Conservation (phyloP, 2,329 filamentous ascomycete genomes). For the Zasmidium cellare region DNA sequence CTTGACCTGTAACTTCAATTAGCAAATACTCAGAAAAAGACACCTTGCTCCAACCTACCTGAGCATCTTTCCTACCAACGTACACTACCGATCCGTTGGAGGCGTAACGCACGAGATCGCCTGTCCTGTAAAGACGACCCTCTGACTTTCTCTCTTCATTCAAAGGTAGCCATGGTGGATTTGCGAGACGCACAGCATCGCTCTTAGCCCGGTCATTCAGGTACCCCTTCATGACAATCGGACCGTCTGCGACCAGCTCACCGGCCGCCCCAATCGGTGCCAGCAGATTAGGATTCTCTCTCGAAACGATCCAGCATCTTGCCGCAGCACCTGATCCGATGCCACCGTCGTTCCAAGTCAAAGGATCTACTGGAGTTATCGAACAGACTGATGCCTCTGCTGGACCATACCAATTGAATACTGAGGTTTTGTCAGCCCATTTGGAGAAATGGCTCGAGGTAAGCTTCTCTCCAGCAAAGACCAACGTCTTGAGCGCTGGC, state of each 20-base stretch:
- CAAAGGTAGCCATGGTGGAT: not conserved
- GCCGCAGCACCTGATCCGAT: slow-evolving; percentile 20
- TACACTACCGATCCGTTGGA: slow-evolving; percentile 55
- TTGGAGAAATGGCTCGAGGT: not conserved
- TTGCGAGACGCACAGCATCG: not conserved
- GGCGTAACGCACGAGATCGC: slow-evolving; percentile 59
- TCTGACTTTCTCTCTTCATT: not conserved
- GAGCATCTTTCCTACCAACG: slow-evolving; percentile 67
- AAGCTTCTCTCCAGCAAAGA: slow-evolving; percentile 12
- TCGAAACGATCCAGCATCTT: slow-evolving; percentile 33
- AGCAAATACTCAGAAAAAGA: no score
- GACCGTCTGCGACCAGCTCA: slow-evolving; percentile 49
- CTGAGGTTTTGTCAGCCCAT: not conserved
- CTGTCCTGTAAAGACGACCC: slow-evolving; percentile 59
- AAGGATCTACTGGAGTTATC: not conserved
- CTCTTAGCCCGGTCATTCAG: not conserved
- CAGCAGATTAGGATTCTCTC: slow-evolving; percentile 27
- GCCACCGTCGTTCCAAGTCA: not conserved
- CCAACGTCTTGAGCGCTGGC: slow-evolving; percentile 24
- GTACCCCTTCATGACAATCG: slow-evolving; percentile 47
- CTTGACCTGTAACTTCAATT: slow-evolving; percentile 54
- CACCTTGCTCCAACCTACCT: slow-evolving; percentile 35
- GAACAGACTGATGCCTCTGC: slow-evolving; percentile 34
- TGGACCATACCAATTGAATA: slow-evolving; percentile 48
- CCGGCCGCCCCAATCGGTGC: slow-evolving; percentile 48